Evolutionary conservation across 768 basidiomycete species (phyloP), one percentile per base, ranked within the genome.

Genomic region (Dacryopinax spathularia): DNA sequence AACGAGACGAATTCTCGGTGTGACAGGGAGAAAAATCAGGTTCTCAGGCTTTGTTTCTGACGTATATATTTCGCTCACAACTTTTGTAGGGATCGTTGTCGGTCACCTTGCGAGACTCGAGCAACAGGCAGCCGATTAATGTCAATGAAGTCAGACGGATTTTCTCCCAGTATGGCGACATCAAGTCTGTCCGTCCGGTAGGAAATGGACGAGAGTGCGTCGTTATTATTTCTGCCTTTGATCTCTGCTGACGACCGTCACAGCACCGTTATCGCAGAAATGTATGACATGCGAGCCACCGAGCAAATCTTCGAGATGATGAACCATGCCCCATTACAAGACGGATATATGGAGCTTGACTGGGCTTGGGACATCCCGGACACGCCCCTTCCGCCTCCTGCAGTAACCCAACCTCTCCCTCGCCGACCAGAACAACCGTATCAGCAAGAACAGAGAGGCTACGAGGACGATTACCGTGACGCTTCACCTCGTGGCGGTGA

Each of bases 181-280:
- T 99, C 63, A 95, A 95, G 73, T 76, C 81, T 3, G 81, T 97
- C 16, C 82, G 80, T 66, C 79, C 84, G 1, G 81, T 84, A 0
- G 81, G 78, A 62, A 84, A 84, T 62, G 84, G 85, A 37, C 73
- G 75, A 39, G 85, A 89, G 73, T 76, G 63, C 34, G 87, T 84
- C 68, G 62, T 78, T 60, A 15, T 25, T 48, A 35, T 13, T 25
- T 37, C 16, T 66, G 13, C 10, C 10, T 29, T 15, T n/a, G 3
- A 25, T 44, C 60, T 18, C 64, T 61, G 29, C 65, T 69, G n/a
- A 66, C 36, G 20, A 43, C 35, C 61, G 12, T 60, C 62, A 7
- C 65, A 97, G 92, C 68, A 88, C 91, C 69, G 86, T 89, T 64
- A 85, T 89, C 67, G 88, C 98, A n/a, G 93, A 98, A 72, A 93